Percentiles rank a stretch among this genome's conserved stretches.
Evolutionary conservation across 805 yeast genomes (phyloP).

Genomic region (Dipodascopsis tothii): DNA sequence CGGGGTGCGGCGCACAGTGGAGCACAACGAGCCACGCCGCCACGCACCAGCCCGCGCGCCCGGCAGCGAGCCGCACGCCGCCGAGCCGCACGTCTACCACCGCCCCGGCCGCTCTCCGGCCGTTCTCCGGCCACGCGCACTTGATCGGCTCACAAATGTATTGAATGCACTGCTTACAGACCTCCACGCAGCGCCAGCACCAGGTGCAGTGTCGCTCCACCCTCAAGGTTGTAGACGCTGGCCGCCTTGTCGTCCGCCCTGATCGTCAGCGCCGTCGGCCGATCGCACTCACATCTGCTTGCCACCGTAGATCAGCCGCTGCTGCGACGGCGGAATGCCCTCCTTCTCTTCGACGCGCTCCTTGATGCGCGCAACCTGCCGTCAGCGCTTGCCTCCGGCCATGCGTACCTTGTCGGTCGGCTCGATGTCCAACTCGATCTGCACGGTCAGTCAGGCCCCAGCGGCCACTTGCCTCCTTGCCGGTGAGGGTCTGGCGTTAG

Average conservation of each 20-base stretch:
- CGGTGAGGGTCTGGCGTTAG: slow-evolving; percentile 53
- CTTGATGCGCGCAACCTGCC: slow-evolving; percentile 58
- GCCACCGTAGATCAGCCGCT: slow-evolving; percentile 81
- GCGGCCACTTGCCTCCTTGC: slow-evolving; percentile 51
- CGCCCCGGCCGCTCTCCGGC: no score
- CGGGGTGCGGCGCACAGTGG: no score
- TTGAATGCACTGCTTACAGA: no score
- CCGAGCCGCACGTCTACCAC: no score
- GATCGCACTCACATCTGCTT: slow-evolving; percentile 63
- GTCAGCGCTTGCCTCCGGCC: not conserved
- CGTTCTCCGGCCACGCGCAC: no score
- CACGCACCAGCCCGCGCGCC: no score
- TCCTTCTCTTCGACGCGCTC: slow-evolving; percentile 92
- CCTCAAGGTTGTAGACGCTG: slow-evolving; percentile 61
- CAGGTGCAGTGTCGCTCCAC: slow-evolving; percentile 82
- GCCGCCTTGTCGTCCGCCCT: slow-evolving; percentile 72
- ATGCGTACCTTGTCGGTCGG: slow-evolving; percentile 50
- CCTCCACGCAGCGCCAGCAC: slow-evolving; percentile 94
- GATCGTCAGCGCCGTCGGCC: not conserved
- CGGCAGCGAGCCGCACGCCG: no score
- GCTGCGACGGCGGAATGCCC: slow-evolving; percentile 95
- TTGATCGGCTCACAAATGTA: no score
- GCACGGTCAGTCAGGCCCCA: not conserved
- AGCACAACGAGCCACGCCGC: no score
- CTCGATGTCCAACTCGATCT: slow-evolving; percentile 68